Base-by-base conservation (phyloP, 169 alveolate species). In the Plasmodium gallinaceum region DNA sequence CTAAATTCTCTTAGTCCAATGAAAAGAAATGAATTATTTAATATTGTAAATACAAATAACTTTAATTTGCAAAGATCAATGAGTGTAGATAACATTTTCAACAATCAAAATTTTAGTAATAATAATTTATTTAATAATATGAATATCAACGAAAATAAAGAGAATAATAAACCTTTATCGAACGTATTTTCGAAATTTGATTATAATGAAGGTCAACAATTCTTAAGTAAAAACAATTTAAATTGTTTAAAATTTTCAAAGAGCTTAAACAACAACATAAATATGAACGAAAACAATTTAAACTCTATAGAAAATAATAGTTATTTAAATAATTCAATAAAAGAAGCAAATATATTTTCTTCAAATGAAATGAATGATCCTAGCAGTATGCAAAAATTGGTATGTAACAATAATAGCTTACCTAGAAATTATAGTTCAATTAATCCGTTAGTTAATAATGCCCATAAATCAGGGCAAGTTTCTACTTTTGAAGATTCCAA, bases 31-130 rank as follows among this genome's bases (percentile, higher is more conserved):
- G 83, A 80, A 71, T 61, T 80, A 24, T 80, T 80, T 72, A 51
- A 60, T 16, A 5, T 57, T 58, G 90, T 80, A 61, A 80, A 80
- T 72, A 58, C 24, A 46, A 61, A 58, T 22, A 66, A 51, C 48
- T 54, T 80, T 18, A 80, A 65, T 61, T 39, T 80, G 45, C 83
- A 80, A 61, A 42, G 90, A 14, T 80, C 90, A 8, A 61, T 68
- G 57, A 80, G 90, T 48, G 90, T 18, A 46, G 83, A 54, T 71
- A 69, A 80, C n/a, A 6, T 43, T 18, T 14, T 66, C 18, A 58
- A 58, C 18, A 60, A 60, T 58, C 16, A 60, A 16, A 4, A n/a
- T 60, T 60, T 10, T 60, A 60, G 39, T 18, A 14, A 60, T 20
- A 60, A 24, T 60, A 2, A 12, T 12, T 16, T 54, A 16, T 10